Base-by-base conservation (phyloP, 345 rosid species). In the Syzygium jambos region DNA sequence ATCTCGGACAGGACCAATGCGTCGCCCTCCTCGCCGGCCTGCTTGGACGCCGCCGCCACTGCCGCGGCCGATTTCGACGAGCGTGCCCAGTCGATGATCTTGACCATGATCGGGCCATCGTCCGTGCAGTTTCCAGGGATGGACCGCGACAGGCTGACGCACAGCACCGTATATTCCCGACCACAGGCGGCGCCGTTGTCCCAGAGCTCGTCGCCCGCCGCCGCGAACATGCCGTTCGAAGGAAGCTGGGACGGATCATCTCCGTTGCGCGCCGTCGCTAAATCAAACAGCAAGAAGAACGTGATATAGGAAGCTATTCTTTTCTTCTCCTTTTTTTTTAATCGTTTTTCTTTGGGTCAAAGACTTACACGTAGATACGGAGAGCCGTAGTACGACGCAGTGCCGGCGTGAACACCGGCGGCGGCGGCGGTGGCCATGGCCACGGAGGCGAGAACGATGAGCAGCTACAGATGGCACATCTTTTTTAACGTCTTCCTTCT, bases 201-300 rank as follows among this genome's bases (percentile, higher is more conserved):
- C 57, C 25, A 55, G 3, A 21, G 57, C 0, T 55, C 57, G 57
- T 25, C 25, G 11, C 57, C 57, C 11, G 57, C 57, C 0, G 57
- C 57, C 57, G 57, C 57, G 11, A 55, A 55, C 57, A 1, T 4
- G 57, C 22, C 10, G 0, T 4, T 0, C 25, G 57, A 10, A 0
- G 57, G 25, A 21, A 55, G 57, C 57, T 55, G 57, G 22, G 27
- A 55, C 12, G 59, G 11, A 27, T 55, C 59, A 55, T 55, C 2
- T 11, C 27, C 59, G 0, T 22, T 21, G 59, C 59, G 22, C 23
- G 7, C 59, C 59, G 27, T 55, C 59, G 27, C 27, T 55, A 55
- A 55, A 55, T 27, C 59, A 21, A 0, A 11, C 59, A 55, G 59
- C 59, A 55, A 55, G 59, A 3, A 54, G 19, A 55, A 55, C 0